Conservation (phyloP, 108 stramenopile genomes). For the Halocafeteria seosinensis region DNA sequence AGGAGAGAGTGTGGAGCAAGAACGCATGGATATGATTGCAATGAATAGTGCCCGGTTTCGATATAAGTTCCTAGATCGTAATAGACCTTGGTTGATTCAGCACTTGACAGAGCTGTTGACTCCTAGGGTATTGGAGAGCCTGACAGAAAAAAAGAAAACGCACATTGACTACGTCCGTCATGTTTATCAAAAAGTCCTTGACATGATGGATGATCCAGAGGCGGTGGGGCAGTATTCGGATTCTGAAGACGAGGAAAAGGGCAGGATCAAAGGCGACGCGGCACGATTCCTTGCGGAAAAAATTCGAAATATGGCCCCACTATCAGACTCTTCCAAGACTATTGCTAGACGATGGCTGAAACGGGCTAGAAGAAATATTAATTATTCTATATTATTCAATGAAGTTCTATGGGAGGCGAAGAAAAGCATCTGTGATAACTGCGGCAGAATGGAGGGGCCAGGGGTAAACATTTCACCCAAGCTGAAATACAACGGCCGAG, state of each 20-base stretch:
- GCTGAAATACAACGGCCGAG: slow-evolving; percentile 36
- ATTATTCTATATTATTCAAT: slow-evolving; percentile 38
- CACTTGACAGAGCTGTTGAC: slow-evolving; percentile 63
- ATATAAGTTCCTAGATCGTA: slow-evolving; percentile 61
- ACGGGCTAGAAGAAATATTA: slow-evolving; percentile 50
- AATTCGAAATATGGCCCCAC: background rate
- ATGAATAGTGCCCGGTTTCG: slow-evolving; percentile 61
- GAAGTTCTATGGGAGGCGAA: slow-evolving; percentile 46
- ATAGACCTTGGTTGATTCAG: slow-evolving; percentile 65
- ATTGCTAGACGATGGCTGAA: slow-evolving; percentile 58
- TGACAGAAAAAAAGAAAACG: slow-evolving; percentile 42
- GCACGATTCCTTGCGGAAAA: background rate
- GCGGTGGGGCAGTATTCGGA: slow-evolving; percentile 23
- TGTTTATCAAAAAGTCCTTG: slow-evolving; percentile 53
- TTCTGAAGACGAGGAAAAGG: background rate
- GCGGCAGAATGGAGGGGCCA: slow-evolving; percentile 31
- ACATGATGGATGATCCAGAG: slow-evolving; percentile 40
- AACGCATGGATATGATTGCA: slow-evolving; percentile 54
- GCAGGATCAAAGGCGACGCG: background rate
- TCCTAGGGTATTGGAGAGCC: slow-evolving; percentile 37
- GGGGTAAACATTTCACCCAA: slow-evolving; percentile 30
- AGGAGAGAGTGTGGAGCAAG: slow-evolving; percentile 59
- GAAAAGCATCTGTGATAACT: slow-evolving; percentile 33
- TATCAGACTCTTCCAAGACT: background rate
- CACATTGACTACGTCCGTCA: slow-evolving; percentile 52